Percentiles rank a stretch among this genome's conserved stretches.
Evolutionary conservation across 2,329 filamentous ascomycete genomes (phyloP).

Genomic region (Colletotrichum cuscutae): DNA sequence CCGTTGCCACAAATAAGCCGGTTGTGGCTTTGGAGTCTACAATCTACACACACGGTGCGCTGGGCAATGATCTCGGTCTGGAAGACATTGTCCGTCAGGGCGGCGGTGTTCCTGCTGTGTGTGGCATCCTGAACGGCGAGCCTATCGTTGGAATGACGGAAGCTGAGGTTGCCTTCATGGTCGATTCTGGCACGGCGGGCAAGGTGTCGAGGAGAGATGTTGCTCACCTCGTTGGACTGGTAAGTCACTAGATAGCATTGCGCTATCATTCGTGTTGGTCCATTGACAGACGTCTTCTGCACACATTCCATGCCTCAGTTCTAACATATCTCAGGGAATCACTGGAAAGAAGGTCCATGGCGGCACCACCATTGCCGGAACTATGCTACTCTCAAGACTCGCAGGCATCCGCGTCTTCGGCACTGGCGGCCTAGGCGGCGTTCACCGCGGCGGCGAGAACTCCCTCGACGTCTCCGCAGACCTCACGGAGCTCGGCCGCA

Average conservation of each 20-base stretch:
- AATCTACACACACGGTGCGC: slow-evolving; percentile 93
- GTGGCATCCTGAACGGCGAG: slow-evolving; percentile 86
- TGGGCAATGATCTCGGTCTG: slow-evolving; percentile 78
- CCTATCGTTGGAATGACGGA: slow-evolving; percentile 81
- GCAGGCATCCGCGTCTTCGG: slow-evolving; percentile 94
- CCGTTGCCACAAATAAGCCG: slow-evolving; percentile 77
- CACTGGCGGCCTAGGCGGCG: slow-evolving; percentile 92
- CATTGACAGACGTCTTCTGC: background rate
- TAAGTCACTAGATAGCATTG: slow-evolving; percentile 50
- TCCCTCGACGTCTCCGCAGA: slow-evolving; percentile 96
- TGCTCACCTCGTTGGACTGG: slow-evolving; percentile 81
- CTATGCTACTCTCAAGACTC: slow-evolving; percentile 87
- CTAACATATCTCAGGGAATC: slow-evolving; percentile 59
- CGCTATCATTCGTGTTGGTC: background rate
- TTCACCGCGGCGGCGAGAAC: slow-evolving; percentile 87
- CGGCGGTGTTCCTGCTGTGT: slow-evolving; percentile 89
- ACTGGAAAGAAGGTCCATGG: slow-evolving; percentile 79
- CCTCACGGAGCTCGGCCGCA: slow-evolving; percentile 91
- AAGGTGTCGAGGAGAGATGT: slow-evolving; percentile 93
- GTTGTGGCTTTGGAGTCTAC: slow-evolving; percentile 95
- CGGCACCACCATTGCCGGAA: slow-evolving; percentile 92
- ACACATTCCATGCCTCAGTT: background rate
- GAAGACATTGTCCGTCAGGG: slow-evolving; percentile 83
- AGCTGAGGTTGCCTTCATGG: slow-evolving; percentile 79
- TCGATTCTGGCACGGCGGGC: slow-evolving; percentile 71